Base-by-base conservation (phyloP, 2,329 filamentous ascomycete species). In the Aspergillus flavus region DNA sequence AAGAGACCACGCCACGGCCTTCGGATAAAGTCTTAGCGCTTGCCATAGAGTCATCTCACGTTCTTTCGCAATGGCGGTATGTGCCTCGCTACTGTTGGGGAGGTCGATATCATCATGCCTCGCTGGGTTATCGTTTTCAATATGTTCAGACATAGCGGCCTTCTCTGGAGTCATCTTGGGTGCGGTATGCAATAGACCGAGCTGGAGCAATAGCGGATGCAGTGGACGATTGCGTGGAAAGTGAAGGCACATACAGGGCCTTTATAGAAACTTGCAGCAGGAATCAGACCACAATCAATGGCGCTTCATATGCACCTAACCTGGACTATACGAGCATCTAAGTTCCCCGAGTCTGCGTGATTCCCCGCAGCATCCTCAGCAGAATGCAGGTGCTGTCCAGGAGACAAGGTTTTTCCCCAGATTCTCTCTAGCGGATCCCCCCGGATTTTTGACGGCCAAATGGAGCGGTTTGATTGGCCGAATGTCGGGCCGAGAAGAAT, bases 1-100 rank as follows among this genome's bases (percentile, higher is more conserved):
- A 53, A 78, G 59, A 2, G 74, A 75, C 77, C 77, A 80, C 12
- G 63, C 71, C 14, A 78, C 70, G 6, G 76, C 75, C 56, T 75
- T 72, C 5, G 71, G 75, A 48, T 71, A 73, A 11, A 64, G 57
- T 55, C 58, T 61, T 21, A 72, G 23, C 43, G 68, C 72, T 61
- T 77, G 64, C 52, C 65, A 62, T 3, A 77, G 61, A 23, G 69
- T 73, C 74, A 77, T 76, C 36, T 64, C 62, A 41, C 68, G 67
- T 64, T 78, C 76, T 54, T 69, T 66, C 6, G 56, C 43, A 3
- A 59, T 52, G 19, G 61, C 61, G 4, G 57, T 57, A 32, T 57
- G 57, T 0, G 57, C 61, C 52, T 59, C 61, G 23, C 3, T 23
- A 28, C 57, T 57, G 57, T 61, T 60, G 2, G 50, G 23, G n/a